Base-by-base conservation (phyloP, 2,329 filamentous ascomycete species). In the Trichoderma sp. region DNA sequence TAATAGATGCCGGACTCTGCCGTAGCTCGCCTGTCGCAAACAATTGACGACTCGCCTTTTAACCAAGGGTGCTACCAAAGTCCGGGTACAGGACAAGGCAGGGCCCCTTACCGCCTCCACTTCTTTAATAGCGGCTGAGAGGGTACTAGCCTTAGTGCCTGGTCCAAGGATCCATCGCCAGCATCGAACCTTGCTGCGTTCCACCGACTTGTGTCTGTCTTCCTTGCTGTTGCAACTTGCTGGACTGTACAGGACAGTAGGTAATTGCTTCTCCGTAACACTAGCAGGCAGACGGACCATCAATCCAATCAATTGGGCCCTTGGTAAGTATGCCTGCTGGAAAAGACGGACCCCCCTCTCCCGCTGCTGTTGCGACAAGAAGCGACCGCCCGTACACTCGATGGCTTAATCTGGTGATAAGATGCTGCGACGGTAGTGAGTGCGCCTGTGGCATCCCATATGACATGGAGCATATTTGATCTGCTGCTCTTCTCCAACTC, bases 11-110 rank as follows among this genome's bases (percentile, higher is more conserved):
- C 58, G 32, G 34, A 20, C 59, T 43, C 34, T 63, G 59, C 59
- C n/a, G 64, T 50, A 67, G 64, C 47, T 67, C 64, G 64, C 64
- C 64, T 67, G 64, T 39, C 50, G 64, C 64, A 67, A 67, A 67
- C 64, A 67, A 67, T n/a, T 34, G 30, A 47, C n/a, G 32, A 58
- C 17, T 58, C 55, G 28, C 26, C 32, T 39, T 47, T 47, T 17
- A 15, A 20, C 43, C 12, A n/a, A n/a, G 17, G 32, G 59, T 43
- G 59, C 59, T 39, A 39, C 28, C 17, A 17, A 59, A 30, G 28
- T 6, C 15, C 32, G n/a, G 55, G 55, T 30, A 59, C 58, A 36
- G 32, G 58, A n/a, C 32, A 61, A 12, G 32, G 58, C n/a, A 15
- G 58, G 59, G 20, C 20, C n/a, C 43, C 59, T 26, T 63, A 43